Base-by-base conservation (phyloP, 441 rosid genomes). In the Euphorbia celastroides region DNA sequence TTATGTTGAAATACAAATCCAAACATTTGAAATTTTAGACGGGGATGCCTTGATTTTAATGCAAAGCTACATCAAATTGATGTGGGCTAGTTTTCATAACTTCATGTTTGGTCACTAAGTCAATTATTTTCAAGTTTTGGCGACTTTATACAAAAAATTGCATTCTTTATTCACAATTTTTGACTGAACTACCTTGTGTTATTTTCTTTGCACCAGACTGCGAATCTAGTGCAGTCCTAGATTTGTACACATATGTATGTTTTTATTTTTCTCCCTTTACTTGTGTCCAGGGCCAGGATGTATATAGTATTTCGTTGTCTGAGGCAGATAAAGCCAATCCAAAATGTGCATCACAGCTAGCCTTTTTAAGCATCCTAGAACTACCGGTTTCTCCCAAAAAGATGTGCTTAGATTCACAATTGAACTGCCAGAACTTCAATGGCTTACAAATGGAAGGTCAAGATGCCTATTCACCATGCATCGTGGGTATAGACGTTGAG, bases 231-330 rank as follows among this genome's bases (percentile, higher is more conserved):
- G 19, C 41, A 19, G 30, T 30, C 36, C 46, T 5, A 22, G 25
- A 36, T 22, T 68, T 46, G 14, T 28, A 20, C 30, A 23, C 23
- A 17, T 30, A 10, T 55, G 26, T 34, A 0, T 32, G 34, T 13
- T 69, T 36, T 60, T 19, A 65, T 36, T 44, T 60, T 32, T 36
- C 16, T 12, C 5, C 8, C n/a, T 30, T 52, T 17, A 13, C 27
- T 20, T 74, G 65, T 73, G 56, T 76, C 69, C 81, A 90, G 98
- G 89, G 79, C 52, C 74, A 80, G 80, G 92, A 86, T 63, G 82
- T 81, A 61, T 87, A 83, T 72, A 84, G 84, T 73, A 77, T 87
- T 79, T 83, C 97, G 70, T 57, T 90, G 70, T 86, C 96, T 6
- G 94, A 85, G 27, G 83, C 82, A 82, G 90, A 78, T 34, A 75